Conservation (phyloP, 2,329 filamentous ascomycete species). For the Rosellinia necatrix region DNA sequence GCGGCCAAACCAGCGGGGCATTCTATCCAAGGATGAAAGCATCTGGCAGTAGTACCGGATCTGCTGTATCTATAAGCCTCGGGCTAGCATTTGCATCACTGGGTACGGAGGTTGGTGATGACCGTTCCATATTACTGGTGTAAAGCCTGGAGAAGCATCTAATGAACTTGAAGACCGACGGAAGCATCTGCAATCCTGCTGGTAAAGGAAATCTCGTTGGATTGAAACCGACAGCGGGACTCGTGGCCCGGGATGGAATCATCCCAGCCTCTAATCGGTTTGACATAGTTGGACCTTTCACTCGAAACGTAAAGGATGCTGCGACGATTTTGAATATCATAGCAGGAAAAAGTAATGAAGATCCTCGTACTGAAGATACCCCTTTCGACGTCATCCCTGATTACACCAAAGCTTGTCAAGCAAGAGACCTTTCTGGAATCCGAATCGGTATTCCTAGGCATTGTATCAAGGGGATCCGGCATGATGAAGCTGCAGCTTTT, state of each 20-base stretch:
- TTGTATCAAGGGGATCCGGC: not conserved
- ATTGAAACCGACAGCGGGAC: not conserved
- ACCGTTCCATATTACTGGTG: not conserved
- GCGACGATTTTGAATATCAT: not conserved
- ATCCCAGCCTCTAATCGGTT: not conserved
- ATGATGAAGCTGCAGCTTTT: not conserved
- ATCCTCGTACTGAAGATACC: not conserved
- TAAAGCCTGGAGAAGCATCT: not conserved
- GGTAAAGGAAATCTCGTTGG: not conserved
- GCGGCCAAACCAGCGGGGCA: not conserved
- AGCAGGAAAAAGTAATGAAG: not conserved
- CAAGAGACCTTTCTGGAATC: not conserved
- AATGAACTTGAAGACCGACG: not conserved
- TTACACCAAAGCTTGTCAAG: not conserved
- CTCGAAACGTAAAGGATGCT: not conserved
- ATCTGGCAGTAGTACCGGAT: not conserved
- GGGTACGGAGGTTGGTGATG: too few relatives aligned
- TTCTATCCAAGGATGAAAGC: not conserved
- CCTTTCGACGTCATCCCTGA: not conserved
- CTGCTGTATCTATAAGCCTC: conserved; percentile 51
- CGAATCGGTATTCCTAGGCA: not conserved
- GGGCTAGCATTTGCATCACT: not conserved
- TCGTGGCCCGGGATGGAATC: not conserved
- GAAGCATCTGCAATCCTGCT: not conserved
- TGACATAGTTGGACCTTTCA: not conserved